These are phyloP conservation scores for Tirmania nivea DNA, from an alignment of 495 filamentous ascomycete species.

Conservation along the genomic window DNA sequence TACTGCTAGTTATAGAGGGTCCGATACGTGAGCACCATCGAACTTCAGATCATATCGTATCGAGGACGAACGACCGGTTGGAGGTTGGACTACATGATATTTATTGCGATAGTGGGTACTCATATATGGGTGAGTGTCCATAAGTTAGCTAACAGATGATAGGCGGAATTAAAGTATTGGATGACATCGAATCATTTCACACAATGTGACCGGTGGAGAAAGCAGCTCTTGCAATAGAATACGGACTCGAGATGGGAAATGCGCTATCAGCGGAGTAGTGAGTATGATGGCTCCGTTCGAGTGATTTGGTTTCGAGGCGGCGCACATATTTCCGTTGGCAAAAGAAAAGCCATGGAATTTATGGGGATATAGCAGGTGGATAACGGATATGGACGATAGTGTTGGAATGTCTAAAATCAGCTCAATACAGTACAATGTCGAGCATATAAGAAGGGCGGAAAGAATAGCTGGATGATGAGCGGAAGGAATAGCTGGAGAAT, in stretches of 20 bases:
- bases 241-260: constrained; percentile 2
- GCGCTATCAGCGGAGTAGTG: constrained; percentile 3
- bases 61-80: neutral
- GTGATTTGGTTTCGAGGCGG: constrained; percentile 3
- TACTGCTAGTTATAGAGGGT: constrained; percentile 6
- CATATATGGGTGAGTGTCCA: neutral
- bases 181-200: constrained; percentile 1
- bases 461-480: no score
- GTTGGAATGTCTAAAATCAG: no score
- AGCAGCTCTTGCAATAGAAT: constrained; percentile 1
- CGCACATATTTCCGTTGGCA: constrained; percentile 4
- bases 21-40: constrained; percentile 8
- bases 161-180: no score
- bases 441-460: no score
- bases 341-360: no score
- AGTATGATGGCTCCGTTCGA: neutral
- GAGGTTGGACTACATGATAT: constrained; percentile 1
- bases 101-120: constrained; percentile 6
- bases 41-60: constrained; percentile 2
- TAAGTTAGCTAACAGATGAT: no score
- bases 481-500: no score
- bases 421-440: no score
- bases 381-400: no score
- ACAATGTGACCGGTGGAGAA: neutral
- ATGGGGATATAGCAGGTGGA: no score